Conservation (phyloP, 2,329 filamentous ascomycete species). For the Aspergillus ochraceoroseus region DNA sequence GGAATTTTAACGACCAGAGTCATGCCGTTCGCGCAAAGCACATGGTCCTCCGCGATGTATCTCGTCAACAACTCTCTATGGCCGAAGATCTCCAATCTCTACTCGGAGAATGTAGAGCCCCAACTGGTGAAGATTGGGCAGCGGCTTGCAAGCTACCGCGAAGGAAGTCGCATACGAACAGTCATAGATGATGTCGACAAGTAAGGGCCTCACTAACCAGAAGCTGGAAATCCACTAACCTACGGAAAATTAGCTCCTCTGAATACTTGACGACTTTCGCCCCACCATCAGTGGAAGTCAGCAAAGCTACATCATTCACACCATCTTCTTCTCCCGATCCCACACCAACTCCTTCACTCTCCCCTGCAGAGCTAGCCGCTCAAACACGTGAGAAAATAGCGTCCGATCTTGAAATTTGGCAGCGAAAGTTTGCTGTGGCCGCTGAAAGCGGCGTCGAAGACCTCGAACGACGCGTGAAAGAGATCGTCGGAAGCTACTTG, state of each 20-base stretch:
- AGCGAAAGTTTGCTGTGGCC: conserved; percentile 78
- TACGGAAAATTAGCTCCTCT: conserved; percentile 7
- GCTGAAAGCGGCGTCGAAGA: conserved; percentile 77
- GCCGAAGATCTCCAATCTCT: conserved; percentile 74
- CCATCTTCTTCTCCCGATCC: conserved; percentile 28
- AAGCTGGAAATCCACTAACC: no score
- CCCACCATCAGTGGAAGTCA: conserved; percentile 19
- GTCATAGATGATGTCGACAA: conserved; percentile 53
- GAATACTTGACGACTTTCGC: conserved; percentile 24
- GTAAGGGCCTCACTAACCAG: conserved; percentile 26
- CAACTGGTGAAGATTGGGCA: conserved; percentile 90
- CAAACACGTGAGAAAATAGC: conserved; percentile 60
- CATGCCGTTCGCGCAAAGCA: conserved; percentile 66
- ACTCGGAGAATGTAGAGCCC: conserved; percentile 89
- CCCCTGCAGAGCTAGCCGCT: conserved; percentile 43
- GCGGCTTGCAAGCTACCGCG: conserved; percentile 63
- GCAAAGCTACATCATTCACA: conserved; percentile 18
- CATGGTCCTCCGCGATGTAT: conserved; percentile 62
- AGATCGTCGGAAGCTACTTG: conserved; percentile 70
- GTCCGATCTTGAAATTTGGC: conserved; percentile 77
- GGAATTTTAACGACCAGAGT: conserved; percentile 64
- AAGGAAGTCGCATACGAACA: conserved; percentile 59
- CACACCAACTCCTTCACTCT: conserved; percentile 34
- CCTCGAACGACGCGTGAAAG: conserved; percentile 56
- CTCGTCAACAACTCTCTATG: conserved; percentile 74